These are phyloP conservation scores for Beauveria brongniartii DNA, from an alignment of 2,329 filamentous ascomycete species.

Conservation along the genomic window DNA sequence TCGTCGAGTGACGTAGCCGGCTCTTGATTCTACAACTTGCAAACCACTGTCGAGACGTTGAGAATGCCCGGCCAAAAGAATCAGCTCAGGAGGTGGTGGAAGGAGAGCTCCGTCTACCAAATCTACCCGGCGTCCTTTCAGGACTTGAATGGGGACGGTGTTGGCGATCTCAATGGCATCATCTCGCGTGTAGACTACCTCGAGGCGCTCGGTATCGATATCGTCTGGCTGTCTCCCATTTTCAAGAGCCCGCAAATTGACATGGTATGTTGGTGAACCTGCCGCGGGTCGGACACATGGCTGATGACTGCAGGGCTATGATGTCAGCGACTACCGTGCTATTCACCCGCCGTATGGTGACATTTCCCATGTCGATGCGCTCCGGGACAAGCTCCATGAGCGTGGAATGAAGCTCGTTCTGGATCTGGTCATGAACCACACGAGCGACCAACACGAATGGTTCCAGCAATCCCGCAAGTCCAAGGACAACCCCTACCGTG, in stretches of 20 bases:
- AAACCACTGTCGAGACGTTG: not conserved
- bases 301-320: constrained; percentile 45
- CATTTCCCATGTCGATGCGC: constrained; percentile 54
- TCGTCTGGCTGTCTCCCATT: constrained; percentile 46
- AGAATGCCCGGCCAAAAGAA: constrained; percentile 14
- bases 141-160: constrained; percentile 47
- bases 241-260: constrained; percentile 51
- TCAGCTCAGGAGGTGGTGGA: constrained; percentile 43
- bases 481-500: constrained; percentile 44
- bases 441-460: constrained; percentile 48
- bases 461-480: constrained; percentile 47
- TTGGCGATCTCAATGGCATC: constrained; percentile 50
- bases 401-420: constrained; percentile 62
- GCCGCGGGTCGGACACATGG: not conserved
- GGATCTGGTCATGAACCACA: constrained; percentile 70
- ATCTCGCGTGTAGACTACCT: constrained; percentile 49
- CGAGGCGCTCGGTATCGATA: constrained; percentile 46
- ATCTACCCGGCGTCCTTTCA: constrained; percentile 56
- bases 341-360: constrained; percentile 62
- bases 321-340: constrained; percentile 59
- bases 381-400: constrained; percentile 53
- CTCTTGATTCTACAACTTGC: not conserved
- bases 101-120: constrained; percentile 52
- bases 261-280: constrained; percentile 36
- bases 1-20: not conserved